Conservation (phyloP, 2,329 filamentous ascomycete species). For the Elsinoe necatrix region DNA sequence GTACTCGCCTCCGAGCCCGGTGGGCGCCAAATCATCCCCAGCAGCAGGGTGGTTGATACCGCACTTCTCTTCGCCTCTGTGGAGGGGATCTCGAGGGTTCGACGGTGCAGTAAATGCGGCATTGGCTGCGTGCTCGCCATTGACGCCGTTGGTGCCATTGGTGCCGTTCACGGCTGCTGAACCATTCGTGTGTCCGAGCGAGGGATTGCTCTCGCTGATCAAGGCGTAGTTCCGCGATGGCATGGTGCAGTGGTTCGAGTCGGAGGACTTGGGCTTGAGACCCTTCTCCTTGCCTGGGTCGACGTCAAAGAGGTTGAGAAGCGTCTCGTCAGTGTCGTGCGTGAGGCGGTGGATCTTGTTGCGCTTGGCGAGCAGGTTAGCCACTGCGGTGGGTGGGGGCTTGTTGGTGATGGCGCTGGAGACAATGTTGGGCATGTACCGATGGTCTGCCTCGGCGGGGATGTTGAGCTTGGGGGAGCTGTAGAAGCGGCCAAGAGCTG, state of each 20-base stretch:
- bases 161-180: neutral
- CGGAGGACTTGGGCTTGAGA: constrained; percentile 53
- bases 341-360: constrained; percentile 61
- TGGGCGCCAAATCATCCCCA: constrained; percentile 31
- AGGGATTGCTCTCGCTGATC: constrained; percentile 45
- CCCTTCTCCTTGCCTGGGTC: constrained; percentile 43
- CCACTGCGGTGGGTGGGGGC: constrained; percentile 55
- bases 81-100: constrained; percentile 58
- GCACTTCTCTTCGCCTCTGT: constrained; percentile 66
- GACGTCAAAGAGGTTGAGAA: constrained; percentile 54
- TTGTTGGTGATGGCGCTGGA: constrained; percentile 61
- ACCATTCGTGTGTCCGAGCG: constrained; percentile 16
- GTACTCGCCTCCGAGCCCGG: constrained; percentile 36
- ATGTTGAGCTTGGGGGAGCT: constrained; percentile 50
- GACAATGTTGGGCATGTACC: constrained; percentile 58
- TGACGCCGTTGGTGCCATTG: neutral
- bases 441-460: constrained; percentile 49
- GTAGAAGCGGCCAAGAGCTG: constrained; percentile 57
- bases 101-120: constrained; percentile 30
- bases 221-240: constrained; percentile 57
- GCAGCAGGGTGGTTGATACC: constrained; percentile 73
- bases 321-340: constrained; percentile 54
- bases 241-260: constrained; percentile 79
- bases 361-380: constrained; percentile 53
- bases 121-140: neutral